Evolutionary conservation across 768 basidiomycete species (phyloP).

Genomic region (Calocybe cyanea): DNA sequence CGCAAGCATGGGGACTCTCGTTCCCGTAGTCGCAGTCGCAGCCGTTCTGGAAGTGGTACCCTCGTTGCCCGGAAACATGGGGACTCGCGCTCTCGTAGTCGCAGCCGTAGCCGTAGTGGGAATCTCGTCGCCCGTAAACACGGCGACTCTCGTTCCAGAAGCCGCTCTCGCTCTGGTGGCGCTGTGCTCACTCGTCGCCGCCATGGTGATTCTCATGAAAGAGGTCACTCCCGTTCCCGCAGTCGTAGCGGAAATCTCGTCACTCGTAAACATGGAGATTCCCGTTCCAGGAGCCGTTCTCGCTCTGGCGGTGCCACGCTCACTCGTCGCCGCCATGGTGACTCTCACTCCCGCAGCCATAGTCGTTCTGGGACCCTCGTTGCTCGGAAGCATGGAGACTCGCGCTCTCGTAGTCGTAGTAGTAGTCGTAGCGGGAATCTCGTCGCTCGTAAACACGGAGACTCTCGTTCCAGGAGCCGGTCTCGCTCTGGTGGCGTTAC

Average conservation of each 20-base stretch:
- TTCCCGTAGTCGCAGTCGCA: neutral
- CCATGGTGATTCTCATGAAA: constrained; percentile 9
- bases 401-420: constrained; percentile 7
- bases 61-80: constrained; percentile 2
- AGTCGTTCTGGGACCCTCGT: constrained; percentile 3
- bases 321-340: constrained; percentile 4
- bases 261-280: constrained; percentile 15
- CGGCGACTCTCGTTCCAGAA: constrained; percentile 9
- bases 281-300: too few species aligned
- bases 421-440: constrained; percentile 3
- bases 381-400: constrained; percentile 12
- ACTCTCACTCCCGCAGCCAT: constrained; percentile 9
- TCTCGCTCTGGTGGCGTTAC: too few species aligned
- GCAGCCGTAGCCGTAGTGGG: too few species aligned
- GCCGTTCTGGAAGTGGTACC: too few species aligned
- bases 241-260: neutral
- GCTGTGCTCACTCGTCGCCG: neutral
- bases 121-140: neutral
- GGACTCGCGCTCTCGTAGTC: too few species aligned
- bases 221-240: constrained; percentile 1
- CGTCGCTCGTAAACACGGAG: constrained; percentile 10
- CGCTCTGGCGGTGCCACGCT: too few species aligned
- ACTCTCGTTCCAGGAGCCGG: neutral
- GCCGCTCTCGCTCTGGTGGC: neutral
- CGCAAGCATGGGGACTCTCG: constrained; percentile 6